Evolutionary conservation across 176 grass and related monocot species (phyloP).

Genomic region (Cymbopogon citratus): DNA sequence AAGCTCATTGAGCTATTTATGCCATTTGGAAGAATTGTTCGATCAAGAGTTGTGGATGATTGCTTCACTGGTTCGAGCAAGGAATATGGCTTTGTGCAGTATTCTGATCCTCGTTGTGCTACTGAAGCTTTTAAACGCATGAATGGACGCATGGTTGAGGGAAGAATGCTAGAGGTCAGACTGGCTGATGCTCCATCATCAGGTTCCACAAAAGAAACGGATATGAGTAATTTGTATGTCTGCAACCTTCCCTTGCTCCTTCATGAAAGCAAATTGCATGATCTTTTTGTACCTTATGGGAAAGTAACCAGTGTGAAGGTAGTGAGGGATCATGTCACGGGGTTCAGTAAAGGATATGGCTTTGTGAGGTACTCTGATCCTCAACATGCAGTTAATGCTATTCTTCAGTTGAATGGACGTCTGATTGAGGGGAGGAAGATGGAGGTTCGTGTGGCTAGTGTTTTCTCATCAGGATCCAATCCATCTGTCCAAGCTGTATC

Average conservation of each 20-base stretch:
- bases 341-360: conserved; percentile 62
- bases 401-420: conserved; percentile 38
- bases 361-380: conserved; percentile 50
- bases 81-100: conserved; percentile 70
- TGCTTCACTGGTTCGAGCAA: conserved; percentile 43
- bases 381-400: conserved; percentile 34
- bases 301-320: conserved; percentile 41
- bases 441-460: conserved; percentile 39
- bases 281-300: conserved; percentile 52
- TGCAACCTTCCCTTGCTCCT: conserved; percentile 40
- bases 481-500: conserved; percentile 7
- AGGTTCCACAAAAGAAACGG: conserved; percentile 27
- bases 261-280: conserved; percentile 13
- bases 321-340: conserved; percentile 34
- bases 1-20: conserved; percentile 52
- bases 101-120: conserved; percentile 46
- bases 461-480: conserved; percentile 12
- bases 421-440: conserved; percentile 44
- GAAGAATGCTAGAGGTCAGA: conserved; percentile 53
- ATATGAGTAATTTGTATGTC: conserved; percentile 24
- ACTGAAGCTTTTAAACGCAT: conserved; percentile 37
- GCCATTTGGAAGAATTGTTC: conserved; percentile 44
- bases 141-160: conserved; percentile 45
- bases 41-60: conserved; percentile 46
- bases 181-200: conserved; percentile 18